Conservation (phyloP, 345 rosid species). For the Eucalyptus erythrocorys region DNA sequence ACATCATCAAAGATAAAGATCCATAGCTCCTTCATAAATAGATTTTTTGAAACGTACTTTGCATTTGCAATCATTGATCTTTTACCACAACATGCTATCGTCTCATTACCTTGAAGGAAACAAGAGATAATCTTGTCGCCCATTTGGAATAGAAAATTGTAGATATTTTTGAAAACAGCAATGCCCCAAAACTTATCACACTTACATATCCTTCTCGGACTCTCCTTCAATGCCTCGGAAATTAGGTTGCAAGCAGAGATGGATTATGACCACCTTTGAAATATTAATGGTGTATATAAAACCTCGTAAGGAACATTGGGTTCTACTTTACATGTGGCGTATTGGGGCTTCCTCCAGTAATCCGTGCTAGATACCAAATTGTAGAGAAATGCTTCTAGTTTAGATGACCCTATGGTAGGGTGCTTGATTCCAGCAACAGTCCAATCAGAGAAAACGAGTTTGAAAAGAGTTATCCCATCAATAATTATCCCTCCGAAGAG, state of each 20-base stretch:
- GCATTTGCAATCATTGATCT: background rate
- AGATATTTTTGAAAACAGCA: fast-evolving
- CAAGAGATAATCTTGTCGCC: background rate
- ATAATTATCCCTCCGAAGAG: background rate
- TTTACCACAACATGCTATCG: background rate
- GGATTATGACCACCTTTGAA: background rate
- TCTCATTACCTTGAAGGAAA: background rate
- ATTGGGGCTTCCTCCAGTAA: background rate
- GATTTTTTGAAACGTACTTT: background rate
- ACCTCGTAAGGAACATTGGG: background rate
- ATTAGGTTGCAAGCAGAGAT: background rate
- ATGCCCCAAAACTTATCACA: background rate
- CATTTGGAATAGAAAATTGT: background rate
- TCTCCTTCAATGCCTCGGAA: background rate
- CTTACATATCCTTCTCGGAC: background rate
- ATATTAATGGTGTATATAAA: background rate
- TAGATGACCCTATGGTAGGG: fast-evolving
- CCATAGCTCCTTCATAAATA: fast-evolving
- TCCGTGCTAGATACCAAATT: fast-evolving
- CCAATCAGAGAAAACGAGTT: background rate
- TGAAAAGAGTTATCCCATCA: background rate
- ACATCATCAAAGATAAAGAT: background rate
- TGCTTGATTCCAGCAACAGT: fast-evolving
- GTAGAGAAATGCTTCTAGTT: background rate
- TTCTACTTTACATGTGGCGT: background rate